Evolutionary conservation across 1,284 basidiomycete genomes (phyloP), one percentile per base, ranked within the genome.

Genomic region (Ceratobasidium sp.): DNA sequence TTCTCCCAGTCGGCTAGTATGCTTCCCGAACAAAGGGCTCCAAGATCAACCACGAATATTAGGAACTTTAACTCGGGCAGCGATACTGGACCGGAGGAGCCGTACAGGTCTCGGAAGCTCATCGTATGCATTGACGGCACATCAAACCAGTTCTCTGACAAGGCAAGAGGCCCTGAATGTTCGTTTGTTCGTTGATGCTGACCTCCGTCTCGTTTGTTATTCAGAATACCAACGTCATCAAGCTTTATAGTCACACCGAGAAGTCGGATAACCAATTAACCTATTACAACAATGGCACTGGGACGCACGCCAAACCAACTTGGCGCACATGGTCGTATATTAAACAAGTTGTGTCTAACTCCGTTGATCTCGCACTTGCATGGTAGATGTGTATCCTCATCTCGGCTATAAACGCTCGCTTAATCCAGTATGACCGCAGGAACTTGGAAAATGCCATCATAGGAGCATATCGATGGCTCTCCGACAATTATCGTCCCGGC

Each of bases 211-310:
- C 51, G 8, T 8, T 13, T 27, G 2, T 22, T 51, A 19, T n/a
- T 7, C 5, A 59, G 56, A 59, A 59, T 31, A 59, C 56, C 11
- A 59, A 59, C n/a, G 56, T 59, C 29, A n/a, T 59, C 56, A 27
- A 59, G 27, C 56, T 59, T 37, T 34, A 34, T n/a, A 59, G 34
- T 19, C 56, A 37, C 29, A 59, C 31, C 56, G 34, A 59, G 29
- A 59, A 59, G n/a, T 31, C 27, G 29, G 34, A 59, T 9, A 37
- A 4, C 34, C 56, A 75, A 29, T 24, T 75, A 1, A 75, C 74
- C 3, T 75, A 74, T 48, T 76, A 74, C 51, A 68, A 68, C 64
- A 74, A 73, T 48, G 75, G 73, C 34, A 59, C 66, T 9, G 75
- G 75, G 1, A 76, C 75, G 8, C 69, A 59, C 24, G 64, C 73